Percentiles rank a stretch among this genome's conserved stretches.
Conservation (phyloP, 2,329 filamentous ascomycete genomes). For the Didymella lethalis region DNA sequence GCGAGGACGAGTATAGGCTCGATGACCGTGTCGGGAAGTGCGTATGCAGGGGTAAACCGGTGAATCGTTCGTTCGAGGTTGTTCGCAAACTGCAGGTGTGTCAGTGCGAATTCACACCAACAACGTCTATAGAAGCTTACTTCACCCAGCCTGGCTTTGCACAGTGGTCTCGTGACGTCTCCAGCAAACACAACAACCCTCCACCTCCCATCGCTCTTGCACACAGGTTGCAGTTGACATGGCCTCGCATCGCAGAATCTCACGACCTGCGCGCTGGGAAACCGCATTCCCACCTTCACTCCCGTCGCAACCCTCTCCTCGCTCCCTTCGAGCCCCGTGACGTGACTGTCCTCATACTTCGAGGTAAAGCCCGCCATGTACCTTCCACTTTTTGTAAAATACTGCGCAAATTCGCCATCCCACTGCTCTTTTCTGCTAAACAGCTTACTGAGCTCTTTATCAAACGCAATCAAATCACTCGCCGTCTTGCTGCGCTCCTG, state of each 20-base stretch:
- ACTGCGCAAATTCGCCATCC: slow-evolving; percentile 61
- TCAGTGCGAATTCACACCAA: neutral
- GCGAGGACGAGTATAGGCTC: slow-evolving; percentile 64
- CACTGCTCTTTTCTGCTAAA: slow-evolving; percentile 60
- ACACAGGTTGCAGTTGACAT: slow-evolving; percentile 60
- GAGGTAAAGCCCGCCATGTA: slow-evolving; percentile 69
- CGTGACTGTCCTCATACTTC: slow-evolving; percentile 60
- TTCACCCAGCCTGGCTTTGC: slow-evolving; percentile 46
- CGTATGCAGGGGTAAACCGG: slow-evolving; percentile 53
- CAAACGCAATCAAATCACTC: slow-evolving; percentile 67
- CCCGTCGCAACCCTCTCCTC: slow-evolving; percentile 49
- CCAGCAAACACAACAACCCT: slow-evolving; percentile 60
- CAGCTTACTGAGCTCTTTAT: slow-evolving; percentile 61
- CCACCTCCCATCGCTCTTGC: slow-evolving; percentile 63
- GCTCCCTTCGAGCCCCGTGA: slow-evolving; percentile 52
- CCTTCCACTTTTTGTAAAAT: slow-evolving; percentile 65
- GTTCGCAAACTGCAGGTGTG: slow-evolving; percentile 26
- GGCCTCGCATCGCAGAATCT: slow-evolving; percentile 67
- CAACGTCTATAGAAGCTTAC: slow-evolving; percentile 37
- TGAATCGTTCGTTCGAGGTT: slow-evolving; percentile 43
- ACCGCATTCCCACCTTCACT: slow-evolving; percentile 57
- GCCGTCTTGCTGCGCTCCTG: slow-evolving; percentile 60
- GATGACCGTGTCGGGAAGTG: slow-evolving; percentile 64
- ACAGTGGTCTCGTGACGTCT: slow-evolving; percentile 46
- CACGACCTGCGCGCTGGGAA: slow-evolving; percentile 65